Conservation (phyloP, 129 eudicot genomes). For the Pseudognaphalium luteoalbum region DNA sequence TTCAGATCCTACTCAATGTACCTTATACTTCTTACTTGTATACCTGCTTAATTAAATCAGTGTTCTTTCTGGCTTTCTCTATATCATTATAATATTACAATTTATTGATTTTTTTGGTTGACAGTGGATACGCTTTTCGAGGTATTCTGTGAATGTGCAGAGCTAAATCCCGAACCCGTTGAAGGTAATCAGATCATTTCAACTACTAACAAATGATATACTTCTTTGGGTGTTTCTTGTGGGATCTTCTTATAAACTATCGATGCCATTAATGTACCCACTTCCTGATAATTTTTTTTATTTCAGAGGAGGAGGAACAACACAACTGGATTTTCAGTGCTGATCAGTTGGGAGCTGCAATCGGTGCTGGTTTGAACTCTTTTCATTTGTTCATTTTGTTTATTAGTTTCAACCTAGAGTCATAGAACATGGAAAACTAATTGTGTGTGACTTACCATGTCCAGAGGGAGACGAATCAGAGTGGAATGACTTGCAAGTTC, state of each 20-base stretch:
- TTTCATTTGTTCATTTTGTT: slow-evolving; percentile 10
- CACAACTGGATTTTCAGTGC: slow-evolving; percentile 91
- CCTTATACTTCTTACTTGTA: slow-evolving; percentile 3
- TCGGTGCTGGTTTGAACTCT: slow-evolving; percentile 34
- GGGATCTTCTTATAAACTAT: not conserved
- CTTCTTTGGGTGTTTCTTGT: not conserved
- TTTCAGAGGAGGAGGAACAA: slow-evolving; percentile 58
- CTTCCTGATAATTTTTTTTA: slow-evolving; percentile 10
- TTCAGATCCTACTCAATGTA: slow-evolving; percentile 82
- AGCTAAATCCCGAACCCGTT: slow-evolving; percentile 83
- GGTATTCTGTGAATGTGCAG: slow-evolving; percentile 90
- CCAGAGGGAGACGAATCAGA: slow-evolving; percentile 52
- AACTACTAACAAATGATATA: not conserved
- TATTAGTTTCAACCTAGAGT: not conserved
- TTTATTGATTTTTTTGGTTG: slow-evolving; percentile 18
- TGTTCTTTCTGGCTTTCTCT: not conserved
- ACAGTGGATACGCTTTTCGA: slow-evolving; percentile 76
- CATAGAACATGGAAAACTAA: not conserved
- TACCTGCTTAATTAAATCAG: not conserved
- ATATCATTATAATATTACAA: slow-evolving; percentile 6
- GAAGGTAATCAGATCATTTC: slow-evolving; percentile 49
- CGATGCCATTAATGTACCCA: not conserved
- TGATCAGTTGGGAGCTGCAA: slow-evolving; percentile 61
- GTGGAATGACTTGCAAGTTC: slow-evolving; percentile 43
- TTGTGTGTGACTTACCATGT: slow-evolving; percentile 11